Conservation (phyloP, 2,329 filamentous ascomycete genomes). For the Dactylellina cionopaga region DNA sequence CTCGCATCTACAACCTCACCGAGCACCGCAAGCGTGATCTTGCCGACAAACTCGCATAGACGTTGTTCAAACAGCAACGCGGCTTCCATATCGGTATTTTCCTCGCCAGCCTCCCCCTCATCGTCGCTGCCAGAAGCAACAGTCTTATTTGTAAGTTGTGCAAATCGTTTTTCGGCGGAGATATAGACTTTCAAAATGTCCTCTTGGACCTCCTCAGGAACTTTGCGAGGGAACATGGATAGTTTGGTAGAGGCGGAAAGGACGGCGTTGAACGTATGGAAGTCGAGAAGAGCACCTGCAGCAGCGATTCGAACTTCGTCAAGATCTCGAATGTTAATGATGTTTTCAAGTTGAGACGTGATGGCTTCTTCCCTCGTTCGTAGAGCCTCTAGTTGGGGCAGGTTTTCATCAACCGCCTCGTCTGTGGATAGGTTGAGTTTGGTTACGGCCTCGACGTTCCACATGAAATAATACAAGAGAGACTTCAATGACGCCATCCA, state of each 20-base stretch:
- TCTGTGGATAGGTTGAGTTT: conserved; percentile 68
- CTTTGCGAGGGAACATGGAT: conserved; percentile 69
- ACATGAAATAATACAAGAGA: conserved; percentile 91
- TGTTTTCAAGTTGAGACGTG: conserved; percentile 51
- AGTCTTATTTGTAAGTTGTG: conserved; percentile 72
- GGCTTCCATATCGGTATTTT: conserved; percentile 36
- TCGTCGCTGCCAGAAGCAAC: conserved; percentile 49
- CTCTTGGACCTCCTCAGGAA: conserved; percentile 71
- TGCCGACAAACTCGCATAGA: conserved; percentile 84
- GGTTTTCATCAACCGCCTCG: conserved; percentile 68
- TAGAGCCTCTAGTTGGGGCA: conserved; percentile 37
- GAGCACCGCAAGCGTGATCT: conserved; percentile 81
- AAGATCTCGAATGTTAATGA: conserved; percentile 71
- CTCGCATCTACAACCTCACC: conserved; percentile 77
- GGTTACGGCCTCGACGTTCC: conserved; percentile 76
- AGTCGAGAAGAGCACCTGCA: conserved; percentile 80
- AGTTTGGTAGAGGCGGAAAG: conserved; percentile 68
- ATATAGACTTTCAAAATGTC: conserved; percentile 81
- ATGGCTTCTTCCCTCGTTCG: conserved; percentile 59
- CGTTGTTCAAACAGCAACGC: conserved; percentile 74
- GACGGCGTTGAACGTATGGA: conserved; percentile 79
- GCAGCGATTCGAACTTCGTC: conserved; percentile 82
- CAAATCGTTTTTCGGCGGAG: conserved; percentile 78
- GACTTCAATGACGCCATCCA: conserved; percentile 79
- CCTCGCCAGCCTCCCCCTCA: conserved; percentile 29